Evolutionary conservation across 2,329 filamentous ascomycete species (phyloP).

Genomic region (Dryadomyces quercivorus): DNA sequence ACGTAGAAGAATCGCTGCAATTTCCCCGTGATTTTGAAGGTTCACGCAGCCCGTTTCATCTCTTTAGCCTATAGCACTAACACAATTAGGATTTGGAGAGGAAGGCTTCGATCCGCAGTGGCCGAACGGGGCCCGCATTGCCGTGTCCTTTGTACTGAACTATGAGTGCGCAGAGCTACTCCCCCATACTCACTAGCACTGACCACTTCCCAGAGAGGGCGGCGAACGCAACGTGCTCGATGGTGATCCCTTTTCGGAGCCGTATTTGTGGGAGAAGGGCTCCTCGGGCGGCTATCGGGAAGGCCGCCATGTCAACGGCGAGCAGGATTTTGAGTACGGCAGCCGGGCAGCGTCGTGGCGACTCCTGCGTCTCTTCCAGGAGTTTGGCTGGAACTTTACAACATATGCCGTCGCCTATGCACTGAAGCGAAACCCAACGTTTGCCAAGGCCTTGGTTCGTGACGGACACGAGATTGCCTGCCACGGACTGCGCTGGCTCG

Average conservation of each 20-base stretch:
- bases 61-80: too few relatives aligned
- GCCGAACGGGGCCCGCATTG: conserved; percentile 23
- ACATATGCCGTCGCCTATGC: conserved; percentile 10
- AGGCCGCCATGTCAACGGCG: conserved; percentile 10
- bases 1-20: conserved; percentile 8
- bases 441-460: conserved; percentile 10
- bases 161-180: conserved; percentile 17
- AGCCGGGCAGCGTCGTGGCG: conserved; percentile 12
- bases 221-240: conserved; percentile 16
- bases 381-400: conserved; percentile 10
- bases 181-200: neutral
- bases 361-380: conserved; percentile 8
- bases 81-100: conserved; percentile 8
- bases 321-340: conserved; percentile 14
- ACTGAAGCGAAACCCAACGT: conserved; percentile 10
- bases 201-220: conserved; percentile 12
- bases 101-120: conserved; percentile 17
- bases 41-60: too few relatives aligned
- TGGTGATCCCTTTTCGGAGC: conserved; percentile 15
- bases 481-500: conserved; percentile 11
- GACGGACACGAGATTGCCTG: conserved; percentile 13
- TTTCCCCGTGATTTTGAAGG: conserved; percentile 16
- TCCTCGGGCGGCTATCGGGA: conserved; percentile 5
- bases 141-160: conserved; percentile 25
- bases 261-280: conserved; percentile 12